Evolutionary conservation across 352 stramenopile genomes (phyloP).

Genomic region (Globisporangium mamillatum): DNA sequence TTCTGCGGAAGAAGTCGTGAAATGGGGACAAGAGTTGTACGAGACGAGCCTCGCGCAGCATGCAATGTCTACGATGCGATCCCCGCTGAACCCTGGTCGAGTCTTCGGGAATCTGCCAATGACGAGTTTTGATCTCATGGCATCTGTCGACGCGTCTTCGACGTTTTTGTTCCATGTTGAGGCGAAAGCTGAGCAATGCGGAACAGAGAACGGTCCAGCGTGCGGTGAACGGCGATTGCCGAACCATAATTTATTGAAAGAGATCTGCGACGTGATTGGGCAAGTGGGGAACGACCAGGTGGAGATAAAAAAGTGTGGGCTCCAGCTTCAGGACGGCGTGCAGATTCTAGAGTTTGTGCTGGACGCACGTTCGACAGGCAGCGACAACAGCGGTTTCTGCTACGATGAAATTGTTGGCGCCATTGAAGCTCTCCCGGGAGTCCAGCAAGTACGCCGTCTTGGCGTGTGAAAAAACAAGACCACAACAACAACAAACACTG

Average conservation of each 20-base stretch:
- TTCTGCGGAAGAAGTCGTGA: constrained; percentile 61
- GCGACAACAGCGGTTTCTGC: constrained; percentile 21
- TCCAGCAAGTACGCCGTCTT: constrained; percentile 32
- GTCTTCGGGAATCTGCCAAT: constrained; percentile 19
- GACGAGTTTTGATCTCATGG: constrained; percentile 23
- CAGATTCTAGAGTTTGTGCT: constrained; percentile 81
- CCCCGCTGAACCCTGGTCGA: constrained; percentile 31
- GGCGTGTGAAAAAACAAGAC: constrained; percentile 1
- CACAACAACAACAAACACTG: background rate
- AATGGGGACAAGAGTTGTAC: constrained; percentile 78
- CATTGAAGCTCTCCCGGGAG: constrained; percentile 41
- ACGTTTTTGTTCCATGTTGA: constrained; percentile 71
- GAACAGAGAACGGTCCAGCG: constrained; percentile 30
- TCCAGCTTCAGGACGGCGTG: constrained; percentile 69
- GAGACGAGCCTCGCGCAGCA: constrained; percentile 60
- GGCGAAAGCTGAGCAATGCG: constrained; percentile 40
- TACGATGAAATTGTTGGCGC: constrained; percentile 35
- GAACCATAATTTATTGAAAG: constrained; percentile 87
- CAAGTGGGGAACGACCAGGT: constrained; percentile 52
- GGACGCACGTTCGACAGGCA: constrained; percentile 31
- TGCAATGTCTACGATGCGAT: constrained; percentile 48
- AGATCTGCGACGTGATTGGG: constrained; percentile 78
- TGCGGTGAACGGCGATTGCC: constrained; percentile 53
- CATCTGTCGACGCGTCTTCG: constrained; percentile 17
- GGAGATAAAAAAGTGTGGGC: constrained; percentile 80